Conservation (phyloP, 176 grass and related monocot species). For the Aegilops sharonensis region DNA sequence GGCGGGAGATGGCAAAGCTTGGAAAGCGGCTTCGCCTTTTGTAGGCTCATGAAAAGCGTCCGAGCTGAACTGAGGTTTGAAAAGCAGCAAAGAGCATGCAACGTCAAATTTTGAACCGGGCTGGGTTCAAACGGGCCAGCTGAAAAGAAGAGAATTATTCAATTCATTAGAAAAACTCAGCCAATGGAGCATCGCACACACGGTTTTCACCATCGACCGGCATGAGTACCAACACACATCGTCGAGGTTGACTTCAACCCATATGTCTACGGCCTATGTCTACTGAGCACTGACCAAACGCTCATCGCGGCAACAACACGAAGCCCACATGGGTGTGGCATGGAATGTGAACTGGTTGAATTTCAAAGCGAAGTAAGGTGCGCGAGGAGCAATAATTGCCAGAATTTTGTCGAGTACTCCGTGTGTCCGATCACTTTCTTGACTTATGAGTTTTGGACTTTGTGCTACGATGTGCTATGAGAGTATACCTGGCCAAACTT, state of each 20-base stretch:
- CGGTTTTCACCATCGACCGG: no score
- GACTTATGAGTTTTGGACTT: background rate
- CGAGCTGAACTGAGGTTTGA: background rate
- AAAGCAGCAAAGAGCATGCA: background rate
- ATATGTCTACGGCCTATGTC: no score
- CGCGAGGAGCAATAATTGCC: background rate
- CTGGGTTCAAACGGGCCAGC: background rate
- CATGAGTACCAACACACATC: no score
- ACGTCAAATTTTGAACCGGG: background rate
- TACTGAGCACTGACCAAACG: no score
- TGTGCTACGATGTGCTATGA: background rate
- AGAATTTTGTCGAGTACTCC: background rate
- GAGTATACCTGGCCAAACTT: no score
- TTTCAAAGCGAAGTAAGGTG: background rate
- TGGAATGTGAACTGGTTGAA: background rate
- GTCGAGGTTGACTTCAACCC: no score
- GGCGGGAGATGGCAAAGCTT: background rate
- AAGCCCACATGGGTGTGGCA: no score
- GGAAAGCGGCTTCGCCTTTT: conserved; percentile 25
- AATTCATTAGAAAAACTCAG: no score
- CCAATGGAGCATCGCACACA: no score
- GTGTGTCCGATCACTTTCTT: background rate
- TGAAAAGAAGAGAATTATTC: no score
- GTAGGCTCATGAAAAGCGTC: background rate
- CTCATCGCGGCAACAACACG: no score